Conservation (phyloP, 2,329 filamentous ascomycete species). For the Alternaria longipes region DNA sequence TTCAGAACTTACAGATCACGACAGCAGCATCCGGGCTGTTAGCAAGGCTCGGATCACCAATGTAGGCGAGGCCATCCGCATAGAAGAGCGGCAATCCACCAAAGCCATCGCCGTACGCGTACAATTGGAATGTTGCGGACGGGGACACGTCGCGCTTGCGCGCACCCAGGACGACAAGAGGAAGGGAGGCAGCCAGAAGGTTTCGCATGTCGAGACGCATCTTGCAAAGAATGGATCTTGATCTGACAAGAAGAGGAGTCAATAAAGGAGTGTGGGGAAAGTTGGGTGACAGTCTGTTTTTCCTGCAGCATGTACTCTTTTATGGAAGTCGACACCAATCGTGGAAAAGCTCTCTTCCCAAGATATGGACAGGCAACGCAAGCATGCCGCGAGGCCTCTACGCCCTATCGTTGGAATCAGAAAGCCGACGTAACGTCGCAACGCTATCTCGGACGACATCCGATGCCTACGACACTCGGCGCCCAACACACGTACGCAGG, state of each 20-base stretch:
- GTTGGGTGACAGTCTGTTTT: not conserved
- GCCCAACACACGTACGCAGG: not conserved
- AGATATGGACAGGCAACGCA: not conserved
- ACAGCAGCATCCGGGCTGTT: conserved; percentile 7
- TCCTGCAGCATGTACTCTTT: not conserved
- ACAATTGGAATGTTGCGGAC: conserved; percentile 19
- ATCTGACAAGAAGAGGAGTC: not conserved
- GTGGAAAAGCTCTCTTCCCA: not conserved
- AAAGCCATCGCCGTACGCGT: conserved; percentile 22
- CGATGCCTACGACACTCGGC: not conserved
- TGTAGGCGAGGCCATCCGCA: conserved; percentile 16
- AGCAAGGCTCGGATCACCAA: not conserved
- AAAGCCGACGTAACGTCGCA: not conserved
- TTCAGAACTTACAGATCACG: not conserved
- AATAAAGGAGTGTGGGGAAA: not conserved
- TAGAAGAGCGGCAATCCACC: conserved; percentile 28
- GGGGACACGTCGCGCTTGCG: conserved; percentile 2
- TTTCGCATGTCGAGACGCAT: not conserved
- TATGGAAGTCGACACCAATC: not conserved
- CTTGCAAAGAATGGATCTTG: not conserved
- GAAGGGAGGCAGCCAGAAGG: not conserved
- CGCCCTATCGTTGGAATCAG: not conserved
- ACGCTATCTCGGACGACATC: not conserved
- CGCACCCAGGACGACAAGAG: conserved; percentile 2
- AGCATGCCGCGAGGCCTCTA: not conserved